Percentiles rank a stretch among this genome's conserved stretches.
phyloP scores from a whole-genome alignment of 805 yeast species.

The Candida ovalis region DNA sequence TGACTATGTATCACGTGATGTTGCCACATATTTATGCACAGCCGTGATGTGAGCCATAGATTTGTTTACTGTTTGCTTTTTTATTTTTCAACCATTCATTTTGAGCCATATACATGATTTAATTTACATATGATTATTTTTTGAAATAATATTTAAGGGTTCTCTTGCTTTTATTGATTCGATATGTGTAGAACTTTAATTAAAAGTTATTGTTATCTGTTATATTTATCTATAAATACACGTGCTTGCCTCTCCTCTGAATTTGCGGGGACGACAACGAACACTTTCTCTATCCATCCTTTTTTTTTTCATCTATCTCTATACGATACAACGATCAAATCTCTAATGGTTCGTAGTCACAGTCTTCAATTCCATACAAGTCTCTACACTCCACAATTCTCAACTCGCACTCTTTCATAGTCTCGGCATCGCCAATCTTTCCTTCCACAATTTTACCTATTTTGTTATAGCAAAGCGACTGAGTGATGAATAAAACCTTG shows the following conservation, averaged over 20 bases:
- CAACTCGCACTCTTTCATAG: slow-evolving; percentile 72
- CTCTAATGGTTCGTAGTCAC: slow-evolving; percentile 7
- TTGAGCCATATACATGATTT: no score
- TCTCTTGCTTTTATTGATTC: no score
- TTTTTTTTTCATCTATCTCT: no score
- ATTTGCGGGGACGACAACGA: neutral
- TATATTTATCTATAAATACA: no score
- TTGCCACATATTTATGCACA: neutral
- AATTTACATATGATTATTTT: neutral
- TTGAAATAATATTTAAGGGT: neutral
- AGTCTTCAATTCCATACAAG: slow-evolving; percentile 16
- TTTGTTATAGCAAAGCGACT: slow-evolving; percentile 32
- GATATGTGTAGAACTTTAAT: no score
- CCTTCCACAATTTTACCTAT: slow-evolving; percentile 41
- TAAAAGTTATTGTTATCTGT: no score
- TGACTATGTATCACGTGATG: neutral
- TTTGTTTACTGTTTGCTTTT: no score
- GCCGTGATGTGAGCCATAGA: neutral
- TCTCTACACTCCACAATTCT: slow-evolving; percentile 60
- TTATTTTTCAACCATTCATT: no score
- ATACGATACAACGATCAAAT: no score
- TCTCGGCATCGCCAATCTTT: slow-evolving; percentile 51
- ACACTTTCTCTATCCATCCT: neutral
- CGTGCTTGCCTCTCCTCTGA: no score
- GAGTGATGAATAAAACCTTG: slow-evolving; percentile 46